phyloP scores from a whole-genome alignment of 2,329 filamentous ascomycete species.

The Rachicladosporium sp. region DNA sequence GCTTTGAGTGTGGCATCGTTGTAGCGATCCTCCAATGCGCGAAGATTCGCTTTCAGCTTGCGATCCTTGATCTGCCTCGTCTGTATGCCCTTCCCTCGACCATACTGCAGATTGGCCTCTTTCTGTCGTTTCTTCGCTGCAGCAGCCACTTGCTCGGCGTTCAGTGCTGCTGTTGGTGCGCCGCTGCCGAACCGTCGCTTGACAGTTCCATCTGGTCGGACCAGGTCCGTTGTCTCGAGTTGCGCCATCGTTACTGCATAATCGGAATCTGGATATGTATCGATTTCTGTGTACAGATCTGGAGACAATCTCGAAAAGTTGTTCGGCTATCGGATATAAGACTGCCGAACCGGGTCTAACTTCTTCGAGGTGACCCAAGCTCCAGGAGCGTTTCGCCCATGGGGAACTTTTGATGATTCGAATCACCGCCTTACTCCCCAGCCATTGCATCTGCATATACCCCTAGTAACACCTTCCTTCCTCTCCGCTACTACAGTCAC shows the following conservation, averaged over 20 bases:
- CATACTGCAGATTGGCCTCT: constrained; percentile 49
- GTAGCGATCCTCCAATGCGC: constrained; percentile 68
- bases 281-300: too few species aligned
- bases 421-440: too few species aligned
- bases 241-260: neutral
- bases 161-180: constrained; percentile 17
- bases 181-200: constrained; percentile 9
- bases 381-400: too few species aligned
- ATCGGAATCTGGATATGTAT: too few species aligned
- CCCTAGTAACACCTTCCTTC: too few species aligned
- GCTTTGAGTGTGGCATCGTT: constrained; percentile 69
- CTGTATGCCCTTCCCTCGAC: constrained; percentile 65
- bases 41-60: constrained; percentile 74
- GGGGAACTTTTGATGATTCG: too few species aligned
- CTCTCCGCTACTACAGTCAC: too few species aligned
- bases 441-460: too few species aligned
- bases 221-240: constrained; percentile 17
- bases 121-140: constrained; percentile 21
- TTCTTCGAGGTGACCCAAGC: too few species aligned
- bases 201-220: constrained; percentile 15
- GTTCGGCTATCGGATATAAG: too few species aligned
- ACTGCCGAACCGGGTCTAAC: too few species aligned
- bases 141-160: constrained; percentile 18
- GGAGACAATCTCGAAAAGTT: too few species aligned
- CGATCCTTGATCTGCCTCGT: constrained; percentile 69